Evolutionary conservation across 2,329 filamentous ascomycete genomes (phyloP), one percentile per base, ranked within the genome.

Genomic region (Emmonsiellopsis sp.): DNA sequence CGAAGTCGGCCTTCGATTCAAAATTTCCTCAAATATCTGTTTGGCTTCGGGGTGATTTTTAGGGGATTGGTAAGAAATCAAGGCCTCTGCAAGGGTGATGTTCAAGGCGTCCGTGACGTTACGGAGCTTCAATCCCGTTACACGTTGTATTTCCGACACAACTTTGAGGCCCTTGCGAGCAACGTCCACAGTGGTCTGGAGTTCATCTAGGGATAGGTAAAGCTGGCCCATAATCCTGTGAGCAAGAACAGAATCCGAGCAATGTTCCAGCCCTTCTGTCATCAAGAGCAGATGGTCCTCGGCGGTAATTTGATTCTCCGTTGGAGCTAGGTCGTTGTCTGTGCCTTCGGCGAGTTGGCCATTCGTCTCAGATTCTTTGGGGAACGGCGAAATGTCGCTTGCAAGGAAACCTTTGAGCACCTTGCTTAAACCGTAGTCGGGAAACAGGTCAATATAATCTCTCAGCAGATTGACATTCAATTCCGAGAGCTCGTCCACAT

Each of bases 11-110:
- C 94, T 89, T 31, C 86, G 81, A 47, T 81, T 75, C 0, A 98
- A 77, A 5, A 97, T 87, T 33, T 80, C 80, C 60, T 95, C 84
- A 60, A 98, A 97, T 0, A 96, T 77, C n/a, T 71, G 70, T 65
- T 88, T 92, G 2, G 93, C 91, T 71, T 97, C 92, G 14, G 84
- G 78, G 61, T 98, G 93, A 63, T 97, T 85, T 56, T 88, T 83
- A 0, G 93, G 93, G 0, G 89, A 86, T 65, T 97, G 91, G 60
- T 94, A 88, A 61, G 90, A 87, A 2, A 98, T 88, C 17, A 97
- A 71, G 0, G 91, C 84, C n/a, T 90, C 96, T 8, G 82, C 93
- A 6, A 98, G 81, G 42, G 82, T 85, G 43, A 88, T 79, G 54
- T 83, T 87, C 52, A 93, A 78, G 1, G 87, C 81, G 68, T 95